phyloP scores from a whole-genome alignment of 1,284 basidiomycete species.

The Heterobasidion irregulare region DNA sequence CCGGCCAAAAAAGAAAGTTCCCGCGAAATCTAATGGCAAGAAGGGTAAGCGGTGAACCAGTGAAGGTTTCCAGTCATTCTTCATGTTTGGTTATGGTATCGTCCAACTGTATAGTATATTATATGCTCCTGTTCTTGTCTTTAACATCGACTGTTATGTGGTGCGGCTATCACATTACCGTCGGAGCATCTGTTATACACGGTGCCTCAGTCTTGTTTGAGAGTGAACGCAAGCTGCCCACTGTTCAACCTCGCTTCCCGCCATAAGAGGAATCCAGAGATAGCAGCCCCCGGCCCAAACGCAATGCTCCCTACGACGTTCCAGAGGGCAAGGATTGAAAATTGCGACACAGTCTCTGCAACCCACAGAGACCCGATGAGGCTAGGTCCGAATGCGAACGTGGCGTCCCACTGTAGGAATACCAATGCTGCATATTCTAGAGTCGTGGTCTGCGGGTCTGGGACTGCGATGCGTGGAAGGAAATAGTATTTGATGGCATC shows the following conservation, averaged over 20 bases:
- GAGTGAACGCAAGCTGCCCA: background rate
- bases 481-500: slow-evolving; percentile 5
- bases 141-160: too few relatives aligned
- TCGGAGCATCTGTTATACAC: background rate
- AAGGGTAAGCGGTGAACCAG: slow-evolving; percentile 12
- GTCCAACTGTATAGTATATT: background rate
- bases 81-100: background rate
- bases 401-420: slow-evolving; percentile 37
- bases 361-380: slow-evolving; percentile 36
- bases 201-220: background rate
- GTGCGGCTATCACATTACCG: background rate
- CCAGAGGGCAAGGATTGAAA: slow-evolving; percentile 22
- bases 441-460: slow-evolving; percentile 6
- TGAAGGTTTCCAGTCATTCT: background rate
- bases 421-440: slow-evolving; percentile 20
- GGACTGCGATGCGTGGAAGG: slow-evolving; percentile 2
- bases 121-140: background rate
- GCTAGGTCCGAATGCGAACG: slow-evolving; percentile 25
- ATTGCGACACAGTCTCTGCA: slow-evolving; percentile 13
- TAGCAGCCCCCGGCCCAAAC: slow-evolving; percentile 36
- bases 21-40: slow-evolving; percentile 30
- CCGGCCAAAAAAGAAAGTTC: slow-evolving; percentile 57
- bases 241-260: slow-evolving; percentile 24
- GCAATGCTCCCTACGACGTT: slow-evolving; percentile 22
- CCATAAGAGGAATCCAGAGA: slow-evolving; percentile 33